phyloP scores from a whole-genome alignment of 352 stramenopile genomes.

The Pythium sukuiense region DNA sequence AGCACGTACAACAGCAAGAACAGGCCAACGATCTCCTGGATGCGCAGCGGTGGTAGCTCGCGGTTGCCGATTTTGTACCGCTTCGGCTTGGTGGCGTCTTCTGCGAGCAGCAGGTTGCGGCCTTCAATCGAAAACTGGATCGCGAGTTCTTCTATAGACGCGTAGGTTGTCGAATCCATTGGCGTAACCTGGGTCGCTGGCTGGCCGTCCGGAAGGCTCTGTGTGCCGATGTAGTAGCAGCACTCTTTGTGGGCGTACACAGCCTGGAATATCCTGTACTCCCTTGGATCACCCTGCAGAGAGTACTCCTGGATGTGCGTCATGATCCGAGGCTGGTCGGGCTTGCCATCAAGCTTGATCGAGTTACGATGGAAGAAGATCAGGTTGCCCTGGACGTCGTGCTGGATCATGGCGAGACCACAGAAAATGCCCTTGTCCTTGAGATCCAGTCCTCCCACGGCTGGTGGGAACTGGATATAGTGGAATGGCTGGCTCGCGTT shows the following conservation, averaged over 20 bases:
- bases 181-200: conserved; percentile 71
- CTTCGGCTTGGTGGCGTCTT: conserved; percentile 31
- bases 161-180: conserved; percentile 73
- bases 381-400: conserved; percentile 80
- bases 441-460: conserved; percentile 70
- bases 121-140: conserved; percentile 83
- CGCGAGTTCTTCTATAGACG: conserved; percentile 67
- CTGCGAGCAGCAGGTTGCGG: conserved; percentile 51
- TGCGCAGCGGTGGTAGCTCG: conserved; percentile 17
- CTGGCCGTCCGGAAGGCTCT: conserved; percentile 57
- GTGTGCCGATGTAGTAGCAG: conserved; percentile 85
- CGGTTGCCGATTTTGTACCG: conserved; percentile 17
- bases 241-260: conserved; percentile 82
- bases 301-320: conserved; percentile 85
- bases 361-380: conserved; percentile 88
- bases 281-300: conserved; percentile 58
- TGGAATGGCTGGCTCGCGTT: conserved; percentile 79
- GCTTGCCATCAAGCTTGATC: conserved; percentile 77
- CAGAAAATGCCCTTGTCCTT: conserved; percentile 80
- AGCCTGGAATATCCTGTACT: conserved; percentile 84
- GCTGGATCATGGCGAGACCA: conserved; percentile 84
- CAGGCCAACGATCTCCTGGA: conserved; percentile 68
- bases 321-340: conserved; percentile 70
- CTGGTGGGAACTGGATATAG: conserved; percentile 70
- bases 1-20: conserved; percentile 68